Evolutionary conservation across 345 rosid species (phyloP).

Genomic region (Gossypium longicalyx): DNA sequence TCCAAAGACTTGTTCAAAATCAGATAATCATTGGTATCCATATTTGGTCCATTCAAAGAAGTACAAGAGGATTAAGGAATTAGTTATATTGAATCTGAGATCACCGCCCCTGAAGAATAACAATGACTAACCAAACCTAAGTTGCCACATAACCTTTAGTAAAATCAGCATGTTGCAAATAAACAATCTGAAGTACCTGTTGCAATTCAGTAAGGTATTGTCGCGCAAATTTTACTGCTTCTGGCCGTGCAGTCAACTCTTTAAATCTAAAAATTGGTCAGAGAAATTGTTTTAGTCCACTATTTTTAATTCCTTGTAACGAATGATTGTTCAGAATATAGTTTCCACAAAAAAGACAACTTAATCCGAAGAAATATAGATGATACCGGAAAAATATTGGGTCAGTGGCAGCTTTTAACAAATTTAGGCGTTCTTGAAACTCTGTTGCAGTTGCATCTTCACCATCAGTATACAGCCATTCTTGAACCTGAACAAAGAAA

Average conservation of each 20-base stretch:
- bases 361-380: slow-evolving; percentile 1
- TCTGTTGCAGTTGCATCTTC: slow-evolving; percentile 82
- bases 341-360: neutral
- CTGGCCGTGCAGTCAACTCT: slow-evolving; percentile 83
- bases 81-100: neutral
- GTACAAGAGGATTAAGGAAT: neutral
- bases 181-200: slow-evolving; percentile 23
- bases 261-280: slow-evolving; percentile 40
- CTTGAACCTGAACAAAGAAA: slow-evolving; percentile 67
- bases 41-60: neutral
- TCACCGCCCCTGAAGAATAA: neutral
- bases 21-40: neutral
- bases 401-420: slow-evolving; percentile 64
- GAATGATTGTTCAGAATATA: neutral
- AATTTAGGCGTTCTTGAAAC: slow-evolving; percentile 66
- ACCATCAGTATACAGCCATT: slow-evolving; percentile 96
- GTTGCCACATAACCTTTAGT: neutral
- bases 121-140: neutral
- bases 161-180: neutral
- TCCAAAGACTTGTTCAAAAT: neutral
- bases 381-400: slow-evolving; percentile 76
- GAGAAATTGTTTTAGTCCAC: neutral
- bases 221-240: slow-evolving; percentile 54
- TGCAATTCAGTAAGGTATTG: slow-evolving; percentile 55
- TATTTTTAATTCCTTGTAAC: neutral